Percentiles rank a stretch among this genome's conserved stretches.
These are phyloP conservation scores for Wickerhamomyces sp. DNA, from an alignment of 1,139 yeast genomes.

Conservation along the genomic window DNA sequence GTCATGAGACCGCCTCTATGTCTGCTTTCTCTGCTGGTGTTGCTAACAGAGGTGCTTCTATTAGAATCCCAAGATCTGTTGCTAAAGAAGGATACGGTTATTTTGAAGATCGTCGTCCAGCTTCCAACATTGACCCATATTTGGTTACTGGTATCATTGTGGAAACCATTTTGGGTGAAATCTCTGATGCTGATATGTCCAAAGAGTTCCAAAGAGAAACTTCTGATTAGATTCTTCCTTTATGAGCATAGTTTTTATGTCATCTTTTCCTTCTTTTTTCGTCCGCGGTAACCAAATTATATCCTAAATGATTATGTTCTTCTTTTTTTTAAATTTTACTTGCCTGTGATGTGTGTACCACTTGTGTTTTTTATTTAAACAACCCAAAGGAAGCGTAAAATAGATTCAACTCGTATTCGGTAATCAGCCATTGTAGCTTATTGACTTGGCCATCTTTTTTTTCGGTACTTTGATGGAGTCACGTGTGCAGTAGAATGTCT, in stretches of 20 bases:
- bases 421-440: too few species aligned
- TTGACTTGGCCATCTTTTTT: too few species aligned
- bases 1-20: constrained; percentile 96
- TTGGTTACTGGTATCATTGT: constrained; percentile 97
- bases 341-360: too few species aligned
- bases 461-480: not conserved
- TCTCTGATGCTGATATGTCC: constrained; percentile 94
- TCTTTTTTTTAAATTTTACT: too few species aligned
- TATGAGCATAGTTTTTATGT: too few species aligned
- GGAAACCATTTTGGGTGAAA: constrained; percentile 94
- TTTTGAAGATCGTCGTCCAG: constrained; percentile 99
- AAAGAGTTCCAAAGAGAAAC: constrained; percentile 79
- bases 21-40: constrained; percentile 92
- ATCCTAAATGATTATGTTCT: too few species aligned
- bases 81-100: constrained; percentile 97
- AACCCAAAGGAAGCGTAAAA: too few species aligned
- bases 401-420: too few species aligned
- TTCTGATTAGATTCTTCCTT: constrained; percentile 21
- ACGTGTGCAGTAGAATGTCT: not conserved
- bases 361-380: too few species aligned
- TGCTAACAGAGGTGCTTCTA: constrained; percentile 99
- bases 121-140: constrained; percentile 98
- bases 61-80: constrained; percentile 97
- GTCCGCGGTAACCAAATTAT: too few species aligned
- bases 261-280: too few species aligned